These are phyloP conservation scores for Alnus rubra DNA, from an alignment of 306 rosid species.

Conservation along the genomic window DNA sequence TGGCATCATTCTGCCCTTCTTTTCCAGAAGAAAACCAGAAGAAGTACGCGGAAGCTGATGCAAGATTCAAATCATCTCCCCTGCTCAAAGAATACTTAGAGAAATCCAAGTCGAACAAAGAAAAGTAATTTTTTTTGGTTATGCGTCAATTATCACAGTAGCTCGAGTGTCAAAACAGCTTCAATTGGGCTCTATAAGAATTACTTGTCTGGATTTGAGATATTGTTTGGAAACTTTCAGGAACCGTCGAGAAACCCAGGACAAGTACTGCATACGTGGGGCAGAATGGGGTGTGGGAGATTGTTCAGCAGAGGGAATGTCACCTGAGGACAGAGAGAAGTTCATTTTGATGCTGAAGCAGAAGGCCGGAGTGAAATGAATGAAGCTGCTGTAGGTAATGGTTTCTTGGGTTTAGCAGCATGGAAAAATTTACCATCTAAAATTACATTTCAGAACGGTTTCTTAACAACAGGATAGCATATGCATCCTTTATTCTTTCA, in stretches of 20 bases:
- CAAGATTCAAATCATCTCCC: slow-evolving; percentile 69
- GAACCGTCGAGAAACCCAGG: slow-evolving; percentile 58
- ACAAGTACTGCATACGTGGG: slow-evolving; percentile 88
- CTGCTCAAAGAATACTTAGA: slow-evolving; percentile 68
- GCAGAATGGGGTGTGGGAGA: slow-evolving; percentile 99
- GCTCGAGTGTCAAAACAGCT: neutral
- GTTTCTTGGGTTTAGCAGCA: slow-evolving; percentile 3
- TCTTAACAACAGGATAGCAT: neutral
- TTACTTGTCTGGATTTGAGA: no score
- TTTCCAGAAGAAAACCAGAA: slow-evolving; percentile 90
- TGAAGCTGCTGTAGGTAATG: slow-evolving; percentile 14
- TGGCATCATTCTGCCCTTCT: slow-evolving; percentile 23
- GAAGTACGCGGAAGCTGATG: slow-evolving; percentile 78
- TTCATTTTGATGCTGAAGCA: slow-evolving; percentile 76
- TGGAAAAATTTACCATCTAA: slow-evolving; percentile 25
- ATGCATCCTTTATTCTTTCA: neutral
- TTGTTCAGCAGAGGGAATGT: slow-evolving; percentile 83
- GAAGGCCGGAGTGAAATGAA: slow-evolving; percentile 51
- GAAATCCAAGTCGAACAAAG: slow-evolving; percentile 76
- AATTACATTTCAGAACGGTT: slow-evolving; percentile 7
- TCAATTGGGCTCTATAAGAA: neutral
- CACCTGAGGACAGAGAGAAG: slow-evolving; percentile 63
- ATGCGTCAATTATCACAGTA: slow-evolving; percentile 11
- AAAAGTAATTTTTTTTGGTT: slow-evolving; percentile 52
- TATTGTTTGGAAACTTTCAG: slow-evolving; percentile 31